Conservation (phyloP, 2,329 filamentous ascomycete species). For the Exophiala alcalophila region DNA sequence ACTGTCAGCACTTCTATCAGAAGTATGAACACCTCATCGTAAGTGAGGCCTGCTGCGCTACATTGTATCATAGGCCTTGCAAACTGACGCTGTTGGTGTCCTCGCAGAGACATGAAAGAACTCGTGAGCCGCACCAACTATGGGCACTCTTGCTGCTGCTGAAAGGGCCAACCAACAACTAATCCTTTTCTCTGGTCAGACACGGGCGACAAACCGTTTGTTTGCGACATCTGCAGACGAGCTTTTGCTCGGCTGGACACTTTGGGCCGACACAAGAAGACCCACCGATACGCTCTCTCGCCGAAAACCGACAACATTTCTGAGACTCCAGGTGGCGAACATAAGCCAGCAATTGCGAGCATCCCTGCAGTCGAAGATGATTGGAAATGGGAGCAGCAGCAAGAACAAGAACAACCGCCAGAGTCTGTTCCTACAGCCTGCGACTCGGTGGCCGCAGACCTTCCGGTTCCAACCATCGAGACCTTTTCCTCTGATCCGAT, state of each 20-base stretch:
- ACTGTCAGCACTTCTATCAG: not conserved
- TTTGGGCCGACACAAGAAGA: not conserved
- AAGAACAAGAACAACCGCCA: not conserved
- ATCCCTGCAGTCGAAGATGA: too few species aligned
- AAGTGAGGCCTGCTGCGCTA: too few species aligned
- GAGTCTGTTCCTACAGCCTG: too few species aligned
- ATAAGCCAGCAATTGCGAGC: too few species aligned
- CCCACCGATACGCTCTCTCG: not conserved
- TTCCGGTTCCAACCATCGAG: too few species aligned
- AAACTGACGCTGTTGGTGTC: too few species aligned
- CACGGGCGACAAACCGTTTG: not conserved
- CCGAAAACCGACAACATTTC: too few species aligned
- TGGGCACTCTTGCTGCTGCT: not conserved
- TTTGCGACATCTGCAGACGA: not conserved
- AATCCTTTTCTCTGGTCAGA: not conserved
- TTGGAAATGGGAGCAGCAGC: too few species aligned
- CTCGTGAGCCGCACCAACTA: not conserved
- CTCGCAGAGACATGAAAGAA: not conserved
- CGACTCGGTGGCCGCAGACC: too few species aligned
- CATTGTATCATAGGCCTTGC: not conserved
- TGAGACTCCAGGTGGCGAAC: too few species aligned
- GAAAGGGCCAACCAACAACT: not conserved
- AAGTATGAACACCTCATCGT: not conserved
- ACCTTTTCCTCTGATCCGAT: too few species aligned
- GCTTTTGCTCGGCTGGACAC: not conserved